These are phyloP conservation scores for Leucoagaricus sp. DNA, from an alignment of 1,284 basidiomycete genomes.

Conservation along the genomic window DNA sequence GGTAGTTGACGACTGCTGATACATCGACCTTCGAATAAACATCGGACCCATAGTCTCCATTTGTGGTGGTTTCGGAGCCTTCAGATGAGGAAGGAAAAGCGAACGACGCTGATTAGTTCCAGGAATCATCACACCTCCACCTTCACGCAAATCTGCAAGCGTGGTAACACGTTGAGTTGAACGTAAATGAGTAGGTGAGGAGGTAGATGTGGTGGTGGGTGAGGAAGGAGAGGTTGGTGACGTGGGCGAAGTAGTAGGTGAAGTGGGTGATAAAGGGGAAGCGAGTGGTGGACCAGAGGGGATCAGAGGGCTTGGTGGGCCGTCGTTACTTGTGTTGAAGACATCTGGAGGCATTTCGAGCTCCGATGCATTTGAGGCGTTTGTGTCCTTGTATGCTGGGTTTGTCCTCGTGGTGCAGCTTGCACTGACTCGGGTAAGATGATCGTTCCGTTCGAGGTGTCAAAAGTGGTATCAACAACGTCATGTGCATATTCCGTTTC, in stretches of 20 bases:
- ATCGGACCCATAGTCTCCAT: constrained; percentile 48
- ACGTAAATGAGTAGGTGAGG: too few relatives aligned
- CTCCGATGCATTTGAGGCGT: too few relatives aligned
- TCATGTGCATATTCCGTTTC: constrained; percentile 2
- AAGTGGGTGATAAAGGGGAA: background rate
- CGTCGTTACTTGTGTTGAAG: too few relatives aligned
- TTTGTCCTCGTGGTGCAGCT: background rate
- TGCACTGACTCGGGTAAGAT: constrained; percentile 16
- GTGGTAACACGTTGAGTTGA: constrained; percentile 21
- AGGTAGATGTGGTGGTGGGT: too few relatives aligned
- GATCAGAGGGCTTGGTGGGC: constrained; percentile 13
- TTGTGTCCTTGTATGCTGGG: too few relatives aligned
- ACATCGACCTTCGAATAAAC: too few relatives aligned
- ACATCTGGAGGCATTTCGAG: too few relatives aligned
- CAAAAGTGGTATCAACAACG: background rate
- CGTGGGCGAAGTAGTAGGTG: too few relatives aligned
- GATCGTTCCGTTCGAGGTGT: constrained; percentile 1
- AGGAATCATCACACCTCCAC: constrained; percentile 26
- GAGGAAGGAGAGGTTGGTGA: background rate
- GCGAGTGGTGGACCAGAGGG: constrained; percentile 11
- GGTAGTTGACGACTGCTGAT: too few relatives aligned
- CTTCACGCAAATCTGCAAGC: constrained; percentile 32
- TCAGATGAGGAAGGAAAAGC: constrained; percentile 71
- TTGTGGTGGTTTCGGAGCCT: constrained; percentile 61
- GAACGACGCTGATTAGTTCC: constrained; percentile 41